phyloP scores from a whole-genome alignment of 1,284 basidiomycete genomes.

The Ganoderma resinaceum region DNA sequence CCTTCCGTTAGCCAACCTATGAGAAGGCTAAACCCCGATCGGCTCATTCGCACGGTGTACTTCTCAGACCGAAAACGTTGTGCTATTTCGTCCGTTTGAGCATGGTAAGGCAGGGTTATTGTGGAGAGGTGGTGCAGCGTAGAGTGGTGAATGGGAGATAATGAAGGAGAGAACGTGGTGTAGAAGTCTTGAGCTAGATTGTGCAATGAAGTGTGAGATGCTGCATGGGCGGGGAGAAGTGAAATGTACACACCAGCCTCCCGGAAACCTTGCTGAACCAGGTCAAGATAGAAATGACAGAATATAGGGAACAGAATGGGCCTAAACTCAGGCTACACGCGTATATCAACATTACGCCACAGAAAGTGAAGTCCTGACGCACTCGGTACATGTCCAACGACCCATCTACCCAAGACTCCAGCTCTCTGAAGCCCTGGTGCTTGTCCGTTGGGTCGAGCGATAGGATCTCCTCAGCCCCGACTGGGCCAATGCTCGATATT shows the following conservation, averaged over 20 bases:
- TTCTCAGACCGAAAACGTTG: constrained; percentile 91
- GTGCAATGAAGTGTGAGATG: not conserved
- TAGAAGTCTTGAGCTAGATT: constrained; percentile 80
- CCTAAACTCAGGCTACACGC: constrained; percentile 84
- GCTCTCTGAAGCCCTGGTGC: constrained; percentile 85
- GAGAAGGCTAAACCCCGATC: constrained; percentile 91
- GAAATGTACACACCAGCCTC: constrained; percentile 73
- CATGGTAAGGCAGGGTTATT: constrained; percentile 85
- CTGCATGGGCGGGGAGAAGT: not conserved
- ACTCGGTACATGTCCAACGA: constrained; percentile 88
- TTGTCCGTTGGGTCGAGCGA: constrained; percentile 90
- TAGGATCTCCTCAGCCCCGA: constrained; percentile 84
- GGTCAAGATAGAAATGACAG: constrained; percentile 95
- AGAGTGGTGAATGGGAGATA: constrained; percentile 74
- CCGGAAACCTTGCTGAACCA: constrained; percentile 90
- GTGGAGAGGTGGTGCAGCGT: constrained; percentile 86
- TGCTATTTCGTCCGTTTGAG: constrained; percentile 84
- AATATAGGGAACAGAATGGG: constrained; percentile 96
- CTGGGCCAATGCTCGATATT: constrained; percentile 75
- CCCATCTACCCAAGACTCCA: constrained; percentile 95
- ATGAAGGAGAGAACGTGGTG: constrained; percentile 71
- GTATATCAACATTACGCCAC: constrained; percentile 8
- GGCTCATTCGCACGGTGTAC: constrained; percentile 90
- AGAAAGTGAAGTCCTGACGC: constrained; percentile 36
- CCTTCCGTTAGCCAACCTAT: constrained; percentile 97